Evolutionary conservation across 257 asterid species (phyloP).

Genomic region (Petrea volubilis): DNA sequence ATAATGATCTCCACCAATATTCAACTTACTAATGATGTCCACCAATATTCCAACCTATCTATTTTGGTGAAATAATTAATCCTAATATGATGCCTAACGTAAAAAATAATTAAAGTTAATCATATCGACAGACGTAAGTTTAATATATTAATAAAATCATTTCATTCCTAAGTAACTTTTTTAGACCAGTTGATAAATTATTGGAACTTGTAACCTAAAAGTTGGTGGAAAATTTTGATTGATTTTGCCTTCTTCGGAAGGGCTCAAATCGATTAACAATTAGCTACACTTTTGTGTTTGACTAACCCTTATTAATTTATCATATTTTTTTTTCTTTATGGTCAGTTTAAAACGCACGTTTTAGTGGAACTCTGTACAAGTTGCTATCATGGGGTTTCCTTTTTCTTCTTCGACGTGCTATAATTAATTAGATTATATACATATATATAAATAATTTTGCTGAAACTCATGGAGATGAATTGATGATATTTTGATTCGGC

Average conservation of each 20-base stretch:
- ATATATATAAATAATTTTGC: no score
- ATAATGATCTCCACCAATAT: neutral
- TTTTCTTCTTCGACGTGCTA: constrained; percentile 15
- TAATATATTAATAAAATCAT: no score
- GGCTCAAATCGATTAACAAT: neutral
- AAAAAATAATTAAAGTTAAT: neutral
- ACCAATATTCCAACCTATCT: constrained; percentile 1
- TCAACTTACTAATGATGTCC: neutral
- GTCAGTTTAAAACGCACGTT: constrained; percentile 28
- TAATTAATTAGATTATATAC: neutral
- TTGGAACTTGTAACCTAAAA: neutral
- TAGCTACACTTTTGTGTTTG: neutral
- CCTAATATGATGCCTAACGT: no score
- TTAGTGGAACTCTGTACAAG: constrained; percentile 11
- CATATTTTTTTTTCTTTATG: neutral
- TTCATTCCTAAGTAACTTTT: neutral
- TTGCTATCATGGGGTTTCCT: neutral
- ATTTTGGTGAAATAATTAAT: no score
- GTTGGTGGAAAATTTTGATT: neutral
- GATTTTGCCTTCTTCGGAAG: neutral
- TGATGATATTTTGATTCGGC: no score
- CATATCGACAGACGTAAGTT: neutral
- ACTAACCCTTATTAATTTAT: neutral
- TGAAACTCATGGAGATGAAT: no score
- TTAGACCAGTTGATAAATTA: neutral